These are phyloP conservation scores for Rhizopogon rudus DNA, from an alignment of 768 basidiomycete species.

Conservation along the genomic window DNA sequence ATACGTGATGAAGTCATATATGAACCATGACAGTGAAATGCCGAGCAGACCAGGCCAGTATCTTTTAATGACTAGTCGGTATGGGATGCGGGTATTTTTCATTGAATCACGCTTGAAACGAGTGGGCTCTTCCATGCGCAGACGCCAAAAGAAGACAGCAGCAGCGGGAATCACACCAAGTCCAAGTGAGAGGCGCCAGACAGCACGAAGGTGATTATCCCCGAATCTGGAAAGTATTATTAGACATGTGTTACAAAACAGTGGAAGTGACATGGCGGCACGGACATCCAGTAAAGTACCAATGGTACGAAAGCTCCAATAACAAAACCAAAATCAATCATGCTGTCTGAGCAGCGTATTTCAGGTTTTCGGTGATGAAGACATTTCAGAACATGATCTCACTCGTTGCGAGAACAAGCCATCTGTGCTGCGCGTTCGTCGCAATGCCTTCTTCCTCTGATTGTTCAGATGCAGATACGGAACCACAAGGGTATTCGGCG, in stretches of 20 bases:
- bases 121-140: constrained; percentile 77
- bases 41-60: constrained; percentile 77
- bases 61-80: constrained; percentile 66
- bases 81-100: constrained; percentile 71
- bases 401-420: constrained; percentile 91
- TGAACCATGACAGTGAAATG: constrained; percentile 78
- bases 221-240: constrained; percentile 50
- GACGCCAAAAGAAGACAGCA: constrained; percentile 82
- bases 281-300: constrained; percentile 85
- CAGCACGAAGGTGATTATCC: constrained; percentile 71
- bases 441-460: constrained; percentile 77
- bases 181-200: constrained; percentile 85
- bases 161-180: constrained; percentile 79
- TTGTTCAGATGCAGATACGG: constrained; percentile 84
- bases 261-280: constrained; percentile 2
- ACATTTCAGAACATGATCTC: constrained; percentile 16
- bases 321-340: constrained; percentile 87
- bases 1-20: constrained; percentile 78
- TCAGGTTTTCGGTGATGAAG: constrained; percentile 2
- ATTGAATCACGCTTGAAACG: constrained; percentile 75
- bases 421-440: constrained; percentile 78
- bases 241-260: background rate
- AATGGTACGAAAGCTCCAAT: constrained; percentile 77
- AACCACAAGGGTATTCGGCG: constrained; percentile 88
- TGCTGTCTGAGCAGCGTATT: constrained; percentile 45